phyloP scores from a whole-genome alignment of 805 yeast genomes.

The Metschnikowia matae region DNA sequence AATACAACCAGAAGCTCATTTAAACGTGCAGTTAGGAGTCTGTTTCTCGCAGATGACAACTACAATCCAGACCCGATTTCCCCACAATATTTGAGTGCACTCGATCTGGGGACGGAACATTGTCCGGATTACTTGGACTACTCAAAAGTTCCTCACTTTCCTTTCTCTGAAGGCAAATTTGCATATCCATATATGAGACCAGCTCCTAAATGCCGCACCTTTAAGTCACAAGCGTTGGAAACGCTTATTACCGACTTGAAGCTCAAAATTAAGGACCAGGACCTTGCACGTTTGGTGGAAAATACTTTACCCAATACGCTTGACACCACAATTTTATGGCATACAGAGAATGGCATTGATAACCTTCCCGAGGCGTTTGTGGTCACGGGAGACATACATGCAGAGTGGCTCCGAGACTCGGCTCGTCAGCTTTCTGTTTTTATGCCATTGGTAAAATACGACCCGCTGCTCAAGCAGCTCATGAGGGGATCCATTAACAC shows the following conservation, averaged over 20 bases:
- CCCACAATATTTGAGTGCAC: slow-evolving; percentile 14
- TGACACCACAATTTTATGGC: slow-evolving; percentile 84
- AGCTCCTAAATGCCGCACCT: slow-evolving; percentile 65
- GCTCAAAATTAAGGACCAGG: slow-evolving; percentile 50
- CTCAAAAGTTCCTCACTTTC: slow-evolving; percentile 51
- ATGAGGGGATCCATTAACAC: slow-evolving; percentile 77
- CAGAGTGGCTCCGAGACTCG: slow-evolving; percentile 89
- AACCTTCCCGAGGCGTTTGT: slow-evolving; percentile 58
- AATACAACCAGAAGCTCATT: not conserved
- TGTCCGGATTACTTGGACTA: slow-evolving; percentile 68
- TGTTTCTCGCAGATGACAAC: slow-evolving; percentile 4
- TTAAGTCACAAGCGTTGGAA: slow-evolving; percentile 60
- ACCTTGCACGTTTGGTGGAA: slow-evolving; percentile 70
- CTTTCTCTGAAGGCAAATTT: slow-evolving; percentile 53
- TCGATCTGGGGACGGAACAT: slow-evolving; percentile 17
- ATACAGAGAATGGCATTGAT: slow-evolving; percentile 21
- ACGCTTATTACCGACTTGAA: slow-evolving; percentile 50
- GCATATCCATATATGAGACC: slow-evolving; percentile 76
- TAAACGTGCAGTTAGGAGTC: not conserved
- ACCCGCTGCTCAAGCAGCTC: slow-evolving; percentile 45
- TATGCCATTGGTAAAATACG: slow-evolving; percentile 54
- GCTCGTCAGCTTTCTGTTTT: slow-evolving; percentile 79
- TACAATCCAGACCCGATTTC: slow-evolving; percentile 7
- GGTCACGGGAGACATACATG: slow-evolving; percentile 90
- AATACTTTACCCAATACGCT: slow-evolving; percentile 83